Evolutionary conservation across 257 asterid species (phyloP), one percentile per base, ranked within the genome.

Genomic region (Osmanthus fragrans): DNA sequence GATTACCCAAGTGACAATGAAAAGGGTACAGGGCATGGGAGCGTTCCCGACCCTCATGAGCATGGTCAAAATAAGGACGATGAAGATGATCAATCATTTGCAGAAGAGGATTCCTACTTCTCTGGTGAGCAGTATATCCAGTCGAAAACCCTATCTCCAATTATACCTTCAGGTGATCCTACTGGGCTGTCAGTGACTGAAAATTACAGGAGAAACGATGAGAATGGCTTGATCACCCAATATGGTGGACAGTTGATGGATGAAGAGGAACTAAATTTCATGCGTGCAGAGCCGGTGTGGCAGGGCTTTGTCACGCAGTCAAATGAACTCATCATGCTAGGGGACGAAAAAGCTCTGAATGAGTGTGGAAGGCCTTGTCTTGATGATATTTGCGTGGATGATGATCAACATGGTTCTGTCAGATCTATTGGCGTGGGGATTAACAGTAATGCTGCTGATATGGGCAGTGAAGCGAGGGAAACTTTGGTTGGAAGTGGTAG

Each of bases 361-460:
- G 96, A 94, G 70, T 66, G 79, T 86, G 92, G 89, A 81, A 91
- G 93, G 87, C 79, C 85, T 69, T 87, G 72, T n/a, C 75, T 84
- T n/a, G 97, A 90, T 79, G 96, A 92, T 85, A 78, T 87, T 33
- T 86, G 90, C 81, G 37, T 88, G 88, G 98, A 96, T 74, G 97
- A 96, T 73, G 97, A 93, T 82, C 98, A 89, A 70, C 97, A 96
- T 6, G 96, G 97, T 81, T 96, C 99, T 5, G 97, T 96, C 72
- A 87, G 99, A 84, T 96, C 99, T 19, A 96, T 96, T 80, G 99
- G 99, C 27, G 99, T 96, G 33, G 98, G 99, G 74, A 90, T 96
- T 77, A 96, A 89, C 82, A 89, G 96, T 80, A 97, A 96, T 84
- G 94, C 88, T 80, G 99, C 98, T 78, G 97, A 93, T 69, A 79